Evolutionary conservation across 495 filamentous ascomycete genomes (phyloP).

Genomic region (Penicillium herquei): DNA sequence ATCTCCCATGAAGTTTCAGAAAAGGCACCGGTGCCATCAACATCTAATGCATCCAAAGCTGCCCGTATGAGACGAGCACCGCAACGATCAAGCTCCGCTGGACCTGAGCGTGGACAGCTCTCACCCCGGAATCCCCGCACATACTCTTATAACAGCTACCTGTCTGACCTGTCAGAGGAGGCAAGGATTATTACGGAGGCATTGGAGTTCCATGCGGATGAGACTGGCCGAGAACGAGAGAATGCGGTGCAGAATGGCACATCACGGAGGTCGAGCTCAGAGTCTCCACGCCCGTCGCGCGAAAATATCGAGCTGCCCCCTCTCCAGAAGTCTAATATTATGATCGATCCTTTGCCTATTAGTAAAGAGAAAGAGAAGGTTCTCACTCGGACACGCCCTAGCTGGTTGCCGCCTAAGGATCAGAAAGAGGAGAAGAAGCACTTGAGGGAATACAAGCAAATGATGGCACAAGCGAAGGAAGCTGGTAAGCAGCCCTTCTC

Average conservation of each 20-base stretch:
- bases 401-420: constrained; percentile 93
- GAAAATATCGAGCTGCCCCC: constrained; percentile 71
- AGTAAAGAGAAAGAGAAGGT: constrained; percentile 97
- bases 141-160: constrained; percentile 81
- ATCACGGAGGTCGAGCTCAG: constrained; percentile 42
- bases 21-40: constrained; percentile 5
- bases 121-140: constrained; percentile 57
- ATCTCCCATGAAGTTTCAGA: constrained; percentile 41
- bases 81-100: constrained; percentile 44
- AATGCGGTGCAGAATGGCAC: constrained; percentile 50
- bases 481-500: constrained; percentile 45
- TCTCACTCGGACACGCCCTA: constrained; percentile 83
- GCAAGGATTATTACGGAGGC: constrained; percentile 86
- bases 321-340: constrained; percentile 79
- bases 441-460: constrained; percentile 85
- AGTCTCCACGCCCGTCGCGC: constrained; percentile 56
- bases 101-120: constrained; percentile 45
- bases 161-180: constrained; percentile 80
- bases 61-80: constrained; percentile 29
- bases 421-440: constrained; percentile 91
- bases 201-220: constrained; percentile 78
- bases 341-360: constrained; percentile 94
- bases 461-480: constrained; percentile 83
- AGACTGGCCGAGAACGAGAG: constrained; percentile 52
- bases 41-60: constrained; percentile 29